A percentile compares a stretch with the other conserved stretches of the same genome.
These are phyloP conservation scores for Sordaria brevicollis DNA, from an alignment of 495 filamentous ascomycete species.

Conservation along the genomic window DNA sequence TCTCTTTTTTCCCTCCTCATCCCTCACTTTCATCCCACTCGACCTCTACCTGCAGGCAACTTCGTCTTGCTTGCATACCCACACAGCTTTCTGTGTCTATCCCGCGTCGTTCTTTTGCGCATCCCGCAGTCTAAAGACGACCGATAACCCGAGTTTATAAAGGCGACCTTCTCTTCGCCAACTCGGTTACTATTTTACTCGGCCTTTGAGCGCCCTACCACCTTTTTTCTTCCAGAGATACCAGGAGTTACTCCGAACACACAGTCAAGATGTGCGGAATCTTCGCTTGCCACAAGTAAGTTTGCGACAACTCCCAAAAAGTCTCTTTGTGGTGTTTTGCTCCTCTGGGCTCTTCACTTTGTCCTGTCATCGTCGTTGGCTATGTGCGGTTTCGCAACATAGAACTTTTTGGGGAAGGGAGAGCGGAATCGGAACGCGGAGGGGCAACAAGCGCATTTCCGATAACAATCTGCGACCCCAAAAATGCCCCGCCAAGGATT, in stretches of 20 bases:
- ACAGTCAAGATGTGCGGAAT: constrained; percentile 61
- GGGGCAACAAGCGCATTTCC: constrained; percentile 14
- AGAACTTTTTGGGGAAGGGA: not conserved
- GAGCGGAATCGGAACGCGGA: constrained; percentile 15
- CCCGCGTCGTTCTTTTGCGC: constrained; percentile 1
- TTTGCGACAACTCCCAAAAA: constrained; percentile 10
- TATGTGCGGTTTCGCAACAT: constrained; percentile 3
- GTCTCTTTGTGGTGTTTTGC: not conserved
- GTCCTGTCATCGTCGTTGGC: not conserved
- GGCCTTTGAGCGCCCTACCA: constrained; percentile 12
- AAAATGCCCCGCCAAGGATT: constrained; percentile 11
- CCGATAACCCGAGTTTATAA: constrained; percentile 12
- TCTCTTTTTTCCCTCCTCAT: constrained; percentile 10
- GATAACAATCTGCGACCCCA: not conserved
- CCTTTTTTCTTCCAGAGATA: not conserved
- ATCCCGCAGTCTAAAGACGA: not conserved
- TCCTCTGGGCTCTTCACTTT: not conserved
- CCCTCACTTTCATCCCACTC: constrained; percentile 15
- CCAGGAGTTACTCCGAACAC: not conserved
- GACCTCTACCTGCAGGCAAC: constrained; percentile 9
- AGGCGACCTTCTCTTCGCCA: constrained; percentile 11
- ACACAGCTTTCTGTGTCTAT: not conserved
- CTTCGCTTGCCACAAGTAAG: constrained; percentile 88
- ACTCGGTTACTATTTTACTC: constrained; percentile 14
- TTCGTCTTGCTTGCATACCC: constrained; percentile 5